A percentile compares a stretch with the other conserved stretches of the same genome.
Evolutionary conservation across 331 rosid genomes (phyloP).

Genomic region (Spiraea crenata): DNA sequence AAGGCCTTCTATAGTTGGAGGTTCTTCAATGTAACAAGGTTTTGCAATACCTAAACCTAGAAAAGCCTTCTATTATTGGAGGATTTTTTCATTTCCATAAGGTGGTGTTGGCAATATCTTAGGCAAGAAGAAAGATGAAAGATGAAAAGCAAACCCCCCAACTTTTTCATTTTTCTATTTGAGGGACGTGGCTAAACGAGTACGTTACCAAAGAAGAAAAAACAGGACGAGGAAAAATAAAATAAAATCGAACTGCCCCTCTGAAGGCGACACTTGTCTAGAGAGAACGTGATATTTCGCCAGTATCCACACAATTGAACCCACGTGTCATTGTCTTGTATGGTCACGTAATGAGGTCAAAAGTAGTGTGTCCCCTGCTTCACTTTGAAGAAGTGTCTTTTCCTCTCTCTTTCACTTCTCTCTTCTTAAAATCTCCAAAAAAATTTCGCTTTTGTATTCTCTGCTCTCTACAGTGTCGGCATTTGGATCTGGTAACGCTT

Average conservation of each 20-base stretch:
- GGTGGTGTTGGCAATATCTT: too few relatives aligned
- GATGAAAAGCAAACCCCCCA: too few relatives aligned
- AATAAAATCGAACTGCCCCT: neutral
- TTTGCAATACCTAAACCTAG: neutral
- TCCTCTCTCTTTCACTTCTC: too few relatives aligned
- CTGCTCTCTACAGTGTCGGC: neutral
- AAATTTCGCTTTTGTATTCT: neutral
- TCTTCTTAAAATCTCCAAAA: neutral
- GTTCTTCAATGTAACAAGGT: neutral
- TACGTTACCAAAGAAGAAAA: neutral
- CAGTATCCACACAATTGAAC: neutral
- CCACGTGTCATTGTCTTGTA: neutral
- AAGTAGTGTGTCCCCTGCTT: neutral
- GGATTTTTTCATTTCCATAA: too few relatives aligned
- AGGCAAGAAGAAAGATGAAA: too few relatives aligned
- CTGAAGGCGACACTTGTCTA: neutral
- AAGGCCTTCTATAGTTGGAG: neutral
- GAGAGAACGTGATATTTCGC: neutral
- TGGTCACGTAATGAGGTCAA: constrained; percentile 16
- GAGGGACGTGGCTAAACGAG: constrained; percentile 7
- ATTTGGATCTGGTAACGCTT: constrained; percentile 7
- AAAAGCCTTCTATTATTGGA: neutral
- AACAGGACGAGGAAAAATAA: neutral
- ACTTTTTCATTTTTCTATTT: too few relatives aligned
- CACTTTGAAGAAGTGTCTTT: too few relatives aligned